Evolutionary conservation across 1,284 basidiomycete genomes (phyloP), one percentile per base, ranked within the genome.

Genomic region (Porphyrellus sp.): DNA sequence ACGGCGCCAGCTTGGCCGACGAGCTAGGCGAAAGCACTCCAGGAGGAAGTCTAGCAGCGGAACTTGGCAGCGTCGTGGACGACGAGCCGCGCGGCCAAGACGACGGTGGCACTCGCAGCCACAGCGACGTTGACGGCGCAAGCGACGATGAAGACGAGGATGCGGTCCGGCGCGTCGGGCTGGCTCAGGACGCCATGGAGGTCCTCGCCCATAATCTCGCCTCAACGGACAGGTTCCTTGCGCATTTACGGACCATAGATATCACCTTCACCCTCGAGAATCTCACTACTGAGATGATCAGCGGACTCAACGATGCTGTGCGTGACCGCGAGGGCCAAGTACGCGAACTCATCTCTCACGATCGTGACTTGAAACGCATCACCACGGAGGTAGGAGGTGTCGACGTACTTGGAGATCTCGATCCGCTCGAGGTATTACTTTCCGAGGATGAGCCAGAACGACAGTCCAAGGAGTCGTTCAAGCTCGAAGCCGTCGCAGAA

Each of bases 291-390:
- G 83, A 88, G 59, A 76, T 89, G 54, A 88, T 91, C 60, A 77
- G 88, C 39, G 78, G 80, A 49, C 78, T 91, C 57, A 85, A 89
- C 65, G 85, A 89, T 54, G 81, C 83, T 9, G 79, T 79, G 42
- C 80, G 84, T 46, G 86, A 89, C 62, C 77, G 89, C 52, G 89
- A 91, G 67, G 79, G 77, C 6, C 89, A 91, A 69, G 79, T 90
- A 11, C 81, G 89, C 47, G 86, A 85, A 63, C 70, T 91, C 53
- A 70, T 87, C 37, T 85, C 82, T 57, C 89, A 79, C 64, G 89
- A 91, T 63, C 79, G 88, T 51, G 88, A 91, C 69, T 82, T 91
- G 62, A 78, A 80, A 59, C 85, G 82, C 67, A 88, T 91, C 60
- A 80, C 84, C 5, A 81, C 79, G 12, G 86, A 90, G 67, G 78